Evolutionary conservation across 352 stramenopile genomes (phyloP), one percentile per base, ranked within the genome.

Genomic region (Thalassiosira pacifica): DNA sequence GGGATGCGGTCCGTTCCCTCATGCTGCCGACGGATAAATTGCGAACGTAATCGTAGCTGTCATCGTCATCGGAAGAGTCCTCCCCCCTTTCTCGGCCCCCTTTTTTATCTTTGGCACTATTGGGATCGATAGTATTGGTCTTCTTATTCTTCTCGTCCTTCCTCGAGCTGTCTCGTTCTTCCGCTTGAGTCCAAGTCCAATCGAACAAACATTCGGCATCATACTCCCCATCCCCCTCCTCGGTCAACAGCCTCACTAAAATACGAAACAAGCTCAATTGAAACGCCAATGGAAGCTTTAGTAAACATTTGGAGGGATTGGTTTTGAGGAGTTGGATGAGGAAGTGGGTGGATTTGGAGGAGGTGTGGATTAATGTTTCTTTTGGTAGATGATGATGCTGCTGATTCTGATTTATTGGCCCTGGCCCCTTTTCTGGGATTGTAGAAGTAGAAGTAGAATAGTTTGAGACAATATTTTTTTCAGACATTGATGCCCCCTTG

Each of bases 181-280:
- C 16, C 45, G 24, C 27, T n/a, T 27, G 52, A 22, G 64, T 48
- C 22, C 65, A 72, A 79, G 45, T 63, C 24, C 52, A 89, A 70
- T 86, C 76, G 66, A 88, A 87, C 52, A 91, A 78, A 24, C 86
- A 90, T 45, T 85, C 81, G 11, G 85, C 63, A 83, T 94, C 76
- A 72, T 93, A 94, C 57, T 93, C 78, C 16, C 82, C 71, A 76
- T 94, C 87, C 0, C 45, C 77, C 57, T 93, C 86, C 37, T 82
- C 72, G 13, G 79, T 90, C 22, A 95, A 22, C 26, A 94, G 74
- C 85, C 92, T 74, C 4, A 88, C 67, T 31, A 95, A 65, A 48
- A 94, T 91, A 22, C 90, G 64, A 45, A 93, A 85, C 52, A 94
- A 90, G 3, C 83, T 68, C 22, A 88, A 37, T 60, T 82, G 73